These are phyloP conservation scores for Metroxylon sagu DNA, from an alignment of 176 grass and related monocot species.

Conservation along the genomic window DNA sequence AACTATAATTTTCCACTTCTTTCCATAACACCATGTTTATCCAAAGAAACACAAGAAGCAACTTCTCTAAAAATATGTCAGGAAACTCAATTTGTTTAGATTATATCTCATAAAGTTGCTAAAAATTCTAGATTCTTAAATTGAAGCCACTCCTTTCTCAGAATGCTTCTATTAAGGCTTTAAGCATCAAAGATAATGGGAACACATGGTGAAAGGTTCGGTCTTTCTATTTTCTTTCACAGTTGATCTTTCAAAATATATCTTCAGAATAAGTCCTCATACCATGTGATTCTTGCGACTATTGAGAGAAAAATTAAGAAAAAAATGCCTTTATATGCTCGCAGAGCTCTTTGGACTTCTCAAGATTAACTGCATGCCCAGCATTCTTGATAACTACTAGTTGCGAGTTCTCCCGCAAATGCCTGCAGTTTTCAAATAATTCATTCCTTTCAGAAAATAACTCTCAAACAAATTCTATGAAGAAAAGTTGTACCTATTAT, in stretches of 20 bases:
- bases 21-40: not conserved
- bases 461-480: too few relatives aligned
- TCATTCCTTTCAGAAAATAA: too few relatives aligned
- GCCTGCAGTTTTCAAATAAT: slow-evolving; percentile 40
- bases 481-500: not conserved
- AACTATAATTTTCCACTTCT: slow-evolving; percentile 1
- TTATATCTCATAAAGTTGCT: too few relatives aligned
- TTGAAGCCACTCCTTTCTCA: too few relatives aligned
- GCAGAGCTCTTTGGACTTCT: slow-evolving; percentile 64
- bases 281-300: slow-evolving; percentile 38
- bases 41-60: slow-evolving; percentile 1
- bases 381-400: slow-evolving; percentile 64
- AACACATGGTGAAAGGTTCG: too few relatives aligned
- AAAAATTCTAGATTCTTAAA: too few relatives aligned
- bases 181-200: too few relatives aligned
- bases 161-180: too few relatives aligned
- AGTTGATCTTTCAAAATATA: slow-evolving; percentile 1
- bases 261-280: not conserved
- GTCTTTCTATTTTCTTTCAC: too few relatives aligned
- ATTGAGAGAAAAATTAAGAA: slow-evolving; percentile 31
- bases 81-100: too few relatives aligned
- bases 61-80: not conserved
- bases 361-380: slow-evolving; percentile 90
- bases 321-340: slow-evolving; percentile 49
- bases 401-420: slow-evolving; percentile 56